Evolutionary conservation across 352 stramenopile species (phyloP).

Genomic region (Pythium rhizo-oryzae): DNA sequence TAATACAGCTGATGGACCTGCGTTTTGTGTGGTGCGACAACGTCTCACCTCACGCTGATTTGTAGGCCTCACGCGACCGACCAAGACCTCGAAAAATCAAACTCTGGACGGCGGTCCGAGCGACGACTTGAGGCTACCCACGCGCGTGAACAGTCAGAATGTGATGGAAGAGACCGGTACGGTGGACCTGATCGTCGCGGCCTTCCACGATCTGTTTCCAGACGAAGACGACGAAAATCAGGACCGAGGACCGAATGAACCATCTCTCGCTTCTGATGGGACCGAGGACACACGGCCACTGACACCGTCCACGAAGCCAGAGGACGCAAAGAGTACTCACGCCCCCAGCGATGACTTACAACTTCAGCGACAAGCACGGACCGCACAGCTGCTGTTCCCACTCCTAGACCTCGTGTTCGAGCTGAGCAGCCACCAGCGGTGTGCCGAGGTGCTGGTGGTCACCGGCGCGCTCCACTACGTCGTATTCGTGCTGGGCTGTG

Average conservation of each 20-base stretch:
- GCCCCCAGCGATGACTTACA: too few relatives aligned
- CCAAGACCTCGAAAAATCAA: conserved; percentile 33
- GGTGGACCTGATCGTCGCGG: conserved; percentile 57
- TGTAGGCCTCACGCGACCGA: conserved; percentile 42
- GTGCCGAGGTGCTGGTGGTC: conserved; percentile 69
- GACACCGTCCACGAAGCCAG: conserved; percentile 22
- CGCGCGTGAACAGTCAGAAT: conserved; percentile 66
- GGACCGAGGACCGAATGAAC: not conserved
- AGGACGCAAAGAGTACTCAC: not conserved
- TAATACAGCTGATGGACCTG: not conserved
- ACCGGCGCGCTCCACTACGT: conserved; percentile 67
- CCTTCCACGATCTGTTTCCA: conserved; percentile 74
- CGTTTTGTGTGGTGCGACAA: not conserved
- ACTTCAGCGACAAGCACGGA: not conserved
- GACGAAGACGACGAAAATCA: conserved; percentile 40
- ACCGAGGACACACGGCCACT: conserved; percentile 12
- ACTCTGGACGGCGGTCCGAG: conserved; percentile 26
- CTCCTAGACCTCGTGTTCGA: conserved; percentile 68
- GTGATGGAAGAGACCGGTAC: conserved; percentile 66
- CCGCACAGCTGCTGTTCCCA: conserved; percentile 52
- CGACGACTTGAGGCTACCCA: conserved; percentile 64
- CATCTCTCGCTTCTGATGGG: not conserved
- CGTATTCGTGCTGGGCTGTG: conserved; percentile 60
- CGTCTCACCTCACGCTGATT: not conserved
- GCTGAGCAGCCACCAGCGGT: conserved; percentile 65